Evolutionary conservation across 495 filamentous ascomycete genomes (phyloP), one percentile per base, ranked within the genome.

Genomic region (Copromyces sp.): DNA sequence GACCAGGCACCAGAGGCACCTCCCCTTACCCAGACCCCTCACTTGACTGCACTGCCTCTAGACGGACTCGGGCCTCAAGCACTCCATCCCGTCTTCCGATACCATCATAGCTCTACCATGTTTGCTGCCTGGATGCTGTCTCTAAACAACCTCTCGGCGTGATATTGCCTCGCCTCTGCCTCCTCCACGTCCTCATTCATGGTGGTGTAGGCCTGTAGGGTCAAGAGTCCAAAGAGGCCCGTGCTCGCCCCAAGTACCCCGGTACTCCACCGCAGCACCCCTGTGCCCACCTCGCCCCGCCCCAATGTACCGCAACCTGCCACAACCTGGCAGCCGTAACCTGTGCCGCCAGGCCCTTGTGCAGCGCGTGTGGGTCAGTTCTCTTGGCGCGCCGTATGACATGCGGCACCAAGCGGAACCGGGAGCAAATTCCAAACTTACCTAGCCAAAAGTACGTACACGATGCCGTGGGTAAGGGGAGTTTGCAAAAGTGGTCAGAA

Each of bases 381-480:
- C 6, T 65, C 53, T 65, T 65, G 53, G 53, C 53, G 29, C 53
- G 53, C 53, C 53, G 53, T 65, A 65, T 65, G 53, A 65, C 53
- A 65, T 65, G 53, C 53, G 53, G 53, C 53, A 65, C 53, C 53
- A 65, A 65, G 53, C 53, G 53, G 53, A 65, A 65, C 53, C 53
- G 53, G 53, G 53, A 65, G 53, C 53, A 65, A 65, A 32, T 65
- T 65, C 53, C 53, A 65, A 65, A 65, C 53, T 65, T 32, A 65
- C 53, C 29, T 65, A 65, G 53, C 53, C 53, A 65, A 65, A 65
- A 65, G 53, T 65, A 65, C 53, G 14, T 65, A 32, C 53, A 65
- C 53, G 6, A 29, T 70, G 65, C 44, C 37, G 45, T 74, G 72
- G 73, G 74, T 76, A 40, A 72, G 74, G 74, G 70, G 74, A 76